phyloP scores from a whole-genome alignment of 208 protist species.

The Trypanosoma avium region DNA sequence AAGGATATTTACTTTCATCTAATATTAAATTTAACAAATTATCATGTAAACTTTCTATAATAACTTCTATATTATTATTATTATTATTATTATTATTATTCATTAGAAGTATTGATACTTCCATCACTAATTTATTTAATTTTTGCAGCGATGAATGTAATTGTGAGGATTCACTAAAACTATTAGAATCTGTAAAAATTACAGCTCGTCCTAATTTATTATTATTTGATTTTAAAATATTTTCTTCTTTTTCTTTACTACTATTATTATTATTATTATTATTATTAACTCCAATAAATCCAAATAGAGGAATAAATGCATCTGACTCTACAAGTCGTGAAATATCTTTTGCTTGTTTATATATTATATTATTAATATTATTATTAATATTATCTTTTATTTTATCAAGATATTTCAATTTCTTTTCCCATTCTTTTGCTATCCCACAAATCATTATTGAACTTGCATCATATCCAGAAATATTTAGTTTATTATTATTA shows the following conservation, averaged over 20 bases:
- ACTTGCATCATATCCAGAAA: neutral
- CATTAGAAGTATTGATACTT: too few species aligned
- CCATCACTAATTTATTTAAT: too few species aligned
- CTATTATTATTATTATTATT: neutral
- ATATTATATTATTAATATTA: neutral
- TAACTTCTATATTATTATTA: neutral
- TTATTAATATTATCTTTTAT: neutral
- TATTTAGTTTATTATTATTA: constrained; percentile 1
- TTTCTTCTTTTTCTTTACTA: neutral
- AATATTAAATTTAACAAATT: constrained; percentile 1
- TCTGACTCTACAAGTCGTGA: constrained; percentile 2
- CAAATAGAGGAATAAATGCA: constrained; percentile 28
- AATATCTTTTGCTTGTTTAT: neutral
- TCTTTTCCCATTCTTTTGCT: constrained; percentile 4
- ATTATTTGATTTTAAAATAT: neutral
- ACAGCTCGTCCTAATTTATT: constrained; percentile 27
- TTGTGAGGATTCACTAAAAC: constrained; percentile 31
- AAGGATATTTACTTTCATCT: constrained; percentile 10
- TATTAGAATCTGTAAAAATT: constrained; percentile 59
- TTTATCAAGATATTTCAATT: constrained; percentile 5
- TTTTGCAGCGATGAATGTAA: neutral
- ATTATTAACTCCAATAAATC: constrained; percentile 20
- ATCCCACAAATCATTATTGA: constrained; percentile 20
- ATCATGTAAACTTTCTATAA: neutral
- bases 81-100: too few species aligned